These are phyloP conservation scores for Mrakia frigida DNA, from an alignment of 768 basidiomycete species.

Conservation along the genomic window DNA sequence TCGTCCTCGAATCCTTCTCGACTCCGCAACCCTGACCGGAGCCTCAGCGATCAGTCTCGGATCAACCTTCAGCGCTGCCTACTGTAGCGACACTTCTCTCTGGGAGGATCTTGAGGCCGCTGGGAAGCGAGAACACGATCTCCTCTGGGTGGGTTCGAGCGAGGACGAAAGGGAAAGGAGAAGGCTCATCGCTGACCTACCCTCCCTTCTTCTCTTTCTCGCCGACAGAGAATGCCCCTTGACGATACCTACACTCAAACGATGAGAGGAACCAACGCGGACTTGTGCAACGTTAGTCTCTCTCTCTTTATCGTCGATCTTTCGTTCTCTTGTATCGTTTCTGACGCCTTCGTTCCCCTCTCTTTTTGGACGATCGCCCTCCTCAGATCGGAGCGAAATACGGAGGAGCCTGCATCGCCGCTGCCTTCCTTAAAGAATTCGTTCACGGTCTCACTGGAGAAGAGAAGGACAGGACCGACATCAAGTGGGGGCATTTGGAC, in stretches of 20 bases:
- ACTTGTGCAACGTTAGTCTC: slow-evolving; percentile 64
- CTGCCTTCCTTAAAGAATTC: slow-evolving; percentile 67
- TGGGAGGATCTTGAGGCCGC: slow-evolving; percentile 66
- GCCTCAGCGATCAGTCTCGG: slow-evolving; percentile 70
- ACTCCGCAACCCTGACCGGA: slow-evolving; percentile 82
- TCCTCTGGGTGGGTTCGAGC: slow-evolving; percentile 35
- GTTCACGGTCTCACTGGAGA: slow-evolving; percentile 59
- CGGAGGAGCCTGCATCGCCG: slow-evolving; percentile 72
- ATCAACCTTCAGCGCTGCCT: slow-evolving; percentile 70
- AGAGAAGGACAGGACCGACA: slow-evolving; percentile 50
- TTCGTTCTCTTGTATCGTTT: neutral
- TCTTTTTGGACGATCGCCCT: too few species aligned
- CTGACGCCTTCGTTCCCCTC: slow-evolving; percentile 5
- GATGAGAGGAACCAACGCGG: slow-evolving; percentile 65
- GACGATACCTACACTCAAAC: slow-evolving; percentile 73
- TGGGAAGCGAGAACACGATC: slow-evolving; percentile 68
- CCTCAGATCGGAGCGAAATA: slow-evolving; percentile 63
- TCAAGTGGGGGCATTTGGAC: slow-evolving; percentile 84
- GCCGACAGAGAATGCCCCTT: slow-evolving; percentile 69
- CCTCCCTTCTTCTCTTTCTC: neutral
- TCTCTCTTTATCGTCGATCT: neutral
- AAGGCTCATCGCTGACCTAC: neutral
- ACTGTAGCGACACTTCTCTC: slow-evolving; percentile 57
- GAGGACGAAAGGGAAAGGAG: neutral
- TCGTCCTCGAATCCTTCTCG: slow-evolving; percentile 75